These are phyloP conservation scores for Astrocystis sublimbata DNA, from an alignment of 495 filamentous ascomycete genomes.

Conservation along the genomic window DNA sequence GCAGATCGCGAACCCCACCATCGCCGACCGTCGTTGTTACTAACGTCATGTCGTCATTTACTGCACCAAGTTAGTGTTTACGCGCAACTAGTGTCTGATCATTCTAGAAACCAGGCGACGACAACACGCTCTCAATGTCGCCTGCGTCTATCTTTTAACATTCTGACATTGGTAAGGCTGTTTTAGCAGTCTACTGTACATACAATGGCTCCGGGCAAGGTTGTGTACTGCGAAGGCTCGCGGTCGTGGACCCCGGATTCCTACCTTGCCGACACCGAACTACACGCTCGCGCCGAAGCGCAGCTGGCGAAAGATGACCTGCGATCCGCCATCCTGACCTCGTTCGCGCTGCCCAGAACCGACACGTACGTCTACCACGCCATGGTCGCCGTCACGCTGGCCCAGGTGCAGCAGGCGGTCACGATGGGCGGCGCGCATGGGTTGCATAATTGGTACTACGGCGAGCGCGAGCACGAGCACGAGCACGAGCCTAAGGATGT, in stretches of 20 bases:
- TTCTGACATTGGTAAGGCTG: background rate
- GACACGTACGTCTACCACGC: slow-evolving; percentile 63
- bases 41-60: slow-evolving; percentile 5
- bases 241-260: slow-evolving; percentile 28
- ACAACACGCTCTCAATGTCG: background rate
- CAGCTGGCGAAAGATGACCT: slow-evolving; percentile 47
- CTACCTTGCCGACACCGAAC: slow-evolving; percentile 24
- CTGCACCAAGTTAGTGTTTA: background rate
- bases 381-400: slow-evolving; percentile 49
- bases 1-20: slow-evolving; percentile 17
- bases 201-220: slow-evolving; percentile 21
- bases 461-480: slow-evolving; percentile 36
- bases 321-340: slow-evolving; percentile 47
- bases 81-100: no score
- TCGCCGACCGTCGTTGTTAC: background rate
- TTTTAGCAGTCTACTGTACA: background rate
- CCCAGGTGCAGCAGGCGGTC: slow-evolving; percentile 55
- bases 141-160: background rate
- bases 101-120: no score
- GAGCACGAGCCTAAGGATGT: slow-evolving; percentile 33
- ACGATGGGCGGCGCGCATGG: slow-evolving; percentile 45
- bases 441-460: slow-evolving; percentile 44
- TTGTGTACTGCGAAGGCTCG: slow-evolving; percentile 31
- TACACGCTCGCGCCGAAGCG: slow-evolving; percentile 30
- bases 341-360: slow-evolving; percentile 49